These are phyloP conservation scores for Blastocystis sp. DNA, from an alignment of 352 stramenopile genomes.

Conservation along the genomic window DNA sequence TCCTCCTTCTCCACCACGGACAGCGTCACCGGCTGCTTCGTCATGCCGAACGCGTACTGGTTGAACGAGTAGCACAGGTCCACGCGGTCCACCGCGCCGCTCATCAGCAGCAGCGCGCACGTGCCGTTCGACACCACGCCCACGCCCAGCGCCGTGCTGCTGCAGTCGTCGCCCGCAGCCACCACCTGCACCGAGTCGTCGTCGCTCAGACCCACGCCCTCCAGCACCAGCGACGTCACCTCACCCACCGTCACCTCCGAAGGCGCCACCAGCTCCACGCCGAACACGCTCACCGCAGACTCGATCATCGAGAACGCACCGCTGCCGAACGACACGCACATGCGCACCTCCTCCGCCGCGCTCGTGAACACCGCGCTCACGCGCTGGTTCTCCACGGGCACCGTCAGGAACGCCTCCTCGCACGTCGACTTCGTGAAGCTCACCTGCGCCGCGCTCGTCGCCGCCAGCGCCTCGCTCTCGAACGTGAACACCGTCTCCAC, in stretches of 20 bases:
- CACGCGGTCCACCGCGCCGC: not conserved
- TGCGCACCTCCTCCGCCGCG: not conserved
- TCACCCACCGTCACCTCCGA: not conserved
- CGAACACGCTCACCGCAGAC: conserved; percentile 21
- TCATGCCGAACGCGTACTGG: not conserved
- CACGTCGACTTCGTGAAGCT: conserved; percentile 26
- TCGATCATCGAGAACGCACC: conserved; percentile 17
- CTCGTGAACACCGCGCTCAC: not conserved
- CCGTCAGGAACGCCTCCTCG: conserved; percentile 6
- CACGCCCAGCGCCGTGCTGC: not conserved
- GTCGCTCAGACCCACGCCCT: conserved; percentile 36
- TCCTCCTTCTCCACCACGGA: not conserved
- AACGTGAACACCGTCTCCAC: conserved; percentile 38
- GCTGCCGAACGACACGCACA: conserved; percentile 35
- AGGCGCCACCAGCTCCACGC: conserved; percentile 4
- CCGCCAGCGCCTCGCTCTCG: conserved; percentile 7
- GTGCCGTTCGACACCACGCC: not conserved
- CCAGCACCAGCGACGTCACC: not conserved
- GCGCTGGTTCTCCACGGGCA: not conserved
- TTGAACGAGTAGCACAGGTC: conserved; percentile 58
- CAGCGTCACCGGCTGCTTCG: conserved; percentile 60
- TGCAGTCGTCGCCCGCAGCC: conserved; percentile 24
- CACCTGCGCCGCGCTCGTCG: not conserved
- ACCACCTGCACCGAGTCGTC: conserved; percentile 31
- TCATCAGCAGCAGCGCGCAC: not conserved